Evolutionary conservation across 371 early-diverging fungal genomes (phyloP), one percentile per base, ranked within the genome.

Genomic region (Gilbertella persicaria): DNA sequence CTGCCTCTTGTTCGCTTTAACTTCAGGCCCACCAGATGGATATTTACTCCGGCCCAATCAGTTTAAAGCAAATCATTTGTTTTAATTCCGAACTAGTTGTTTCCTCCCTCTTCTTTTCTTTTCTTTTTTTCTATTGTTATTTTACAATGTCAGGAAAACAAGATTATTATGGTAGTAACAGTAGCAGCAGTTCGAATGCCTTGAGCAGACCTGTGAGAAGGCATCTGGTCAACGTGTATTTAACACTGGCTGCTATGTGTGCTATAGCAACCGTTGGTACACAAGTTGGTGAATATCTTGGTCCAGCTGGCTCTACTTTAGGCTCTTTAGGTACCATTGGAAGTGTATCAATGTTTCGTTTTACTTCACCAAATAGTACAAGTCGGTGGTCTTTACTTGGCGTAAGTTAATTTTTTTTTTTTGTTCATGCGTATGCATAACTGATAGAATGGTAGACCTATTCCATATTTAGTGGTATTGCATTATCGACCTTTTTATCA

Each of bases 161-260:
- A 29, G 21, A 45, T 8, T 52, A 58, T 39, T 46, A 44, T 35
- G 24, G 35, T 9, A 33, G 25, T 3, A 28, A 35, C 3, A 16
- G 16, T 8, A 33, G 25, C 6, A 47, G 45, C 14, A 44, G 43
- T 28, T 13, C 26, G 13, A 53, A 38, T 25, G 30, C 49, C 8
- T 50, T 82, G n/a, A 60, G 60, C 21, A 70, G 73, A 25, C 67
- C 75, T 16, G 73, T 79, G 2, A 65, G 67, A 39, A 63, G 64
- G 0, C 83, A 83, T 64, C 55, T 83, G 9, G 53, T 67, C 14
- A 36, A 74, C 48, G 82, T 83, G 4, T 83, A 79, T 45, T 56
- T 76, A 12, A 67, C 69, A 39, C 50, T 83, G 45, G 78, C 83
- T 0, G 78, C 66, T 39, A 79, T 81, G 79, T 59, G 81, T 29